A percentile compares a stretch with the other conserved stretches of the same genome.
phyloP scores from a whole-genome alignment of 495 filamentous ascomycete genomes.

The Sphaerosporella brunnea region DNA sequence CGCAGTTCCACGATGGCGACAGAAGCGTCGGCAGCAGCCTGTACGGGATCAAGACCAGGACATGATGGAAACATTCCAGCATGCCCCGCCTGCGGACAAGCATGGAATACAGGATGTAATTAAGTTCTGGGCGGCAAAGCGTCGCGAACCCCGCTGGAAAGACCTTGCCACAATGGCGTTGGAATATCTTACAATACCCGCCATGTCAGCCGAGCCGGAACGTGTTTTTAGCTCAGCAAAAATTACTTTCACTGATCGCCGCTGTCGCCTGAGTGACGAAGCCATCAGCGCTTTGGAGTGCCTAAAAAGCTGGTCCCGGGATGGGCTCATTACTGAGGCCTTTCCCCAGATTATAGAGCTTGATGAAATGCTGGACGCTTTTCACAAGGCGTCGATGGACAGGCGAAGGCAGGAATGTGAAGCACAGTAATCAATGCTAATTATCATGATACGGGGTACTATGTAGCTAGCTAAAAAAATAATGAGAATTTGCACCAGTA shows the following conservation, averaged over 20 bases:
- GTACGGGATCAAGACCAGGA: not conserved
- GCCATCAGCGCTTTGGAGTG: not conserved
- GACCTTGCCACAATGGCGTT: slow-evolving; percentile 4
- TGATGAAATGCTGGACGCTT: not conserved
- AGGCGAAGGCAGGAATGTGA: too few relatives aligned
- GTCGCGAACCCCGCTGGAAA: not conserved
- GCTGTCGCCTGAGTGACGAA: not conserved
- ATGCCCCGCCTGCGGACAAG: not conserved
- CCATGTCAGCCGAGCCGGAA: slow-evolving; percentile 5
- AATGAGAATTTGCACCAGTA: too few relatives aligned
- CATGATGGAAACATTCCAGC: not conserved
- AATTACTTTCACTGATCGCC: not conserved
- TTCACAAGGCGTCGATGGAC: too few relatives aligned
- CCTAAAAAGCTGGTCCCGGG: not conserved
- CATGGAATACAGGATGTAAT: not conserved
- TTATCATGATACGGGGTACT: too few relatives aligned
- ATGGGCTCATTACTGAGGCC: not conserved
- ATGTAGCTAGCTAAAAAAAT: too few relatives aligned
- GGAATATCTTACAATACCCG: slow-evolving; percentile 1
- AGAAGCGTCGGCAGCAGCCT: not conserved
- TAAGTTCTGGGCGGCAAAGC: not conserved
- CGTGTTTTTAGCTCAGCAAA: slow-evolving; percentile 5
- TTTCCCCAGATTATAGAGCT: not conserved
- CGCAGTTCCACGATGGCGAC: not conserved
- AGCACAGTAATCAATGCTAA: too few relatives aligned